Base-by-base conservation (phyloP, 2,329 filamentous ascomycete species). In the Fonsecaea monophora region DNA sequence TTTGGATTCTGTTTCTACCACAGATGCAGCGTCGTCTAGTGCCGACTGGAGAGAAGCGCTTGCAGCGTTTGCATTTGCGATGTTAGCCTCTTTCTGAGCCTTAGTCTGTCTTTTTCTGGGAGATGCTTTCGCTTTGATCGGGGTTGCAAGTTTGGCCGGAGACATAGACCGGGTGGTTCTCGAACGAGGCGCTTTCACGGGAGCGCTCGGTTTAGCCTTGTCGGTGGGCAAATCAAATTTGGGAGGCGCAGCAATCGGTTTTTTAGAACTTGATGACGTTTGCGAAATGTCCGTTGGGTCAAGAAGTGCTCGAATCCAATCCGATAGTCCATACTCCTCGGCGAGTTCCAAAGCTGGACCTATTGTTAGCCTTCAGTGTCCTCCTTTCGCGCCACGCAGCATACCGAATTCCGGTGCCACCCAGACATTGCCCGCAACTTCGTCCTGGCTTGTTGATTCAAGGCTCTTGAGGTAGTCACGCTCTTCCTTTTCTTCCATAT, bases 381-480 rank as follows among this genome's bases (percentile, higher is more conserved):
- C 13, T 18, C 13, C 6, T 38, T 25, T 18, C 55, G 48, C 10
- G 30, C 5, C 18, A 18, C 12, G 30, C 38, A 35, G 42, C 80
- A 73, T 82, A 90, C 88, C 88, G 77, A 87, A 82, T 71, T 90
- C 85, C 5, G 94, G 93, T 55, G 92, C 88, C 59, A 98, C 94
- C 95, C 95, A 99, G 60, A 99, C 88, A 78, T 97, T 99, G 54
- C 95, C 95, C 32, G 95, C 95, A 35, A 95, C 93, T 83, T 98
- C 95, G 76, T 98, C 94, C 64, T 85, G 85, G 73, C 93, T 96
- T 9, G 94, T 96, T 32, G 63, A 42, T 35, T 90, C 90, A 34
- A 95, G 88, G 6, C 86, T 87, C 82, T 97, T 97, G 80, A 99
- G 89, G 80, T 92, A 94, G 61, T 85, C 84, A 70, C 87, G 85